Percentiles rank a stretch among this genome's conserved stretches.
Evolutionary conservation across 257 asterid genomes (phyloP).

Genomic region (Echium plantagineum): DNA sequence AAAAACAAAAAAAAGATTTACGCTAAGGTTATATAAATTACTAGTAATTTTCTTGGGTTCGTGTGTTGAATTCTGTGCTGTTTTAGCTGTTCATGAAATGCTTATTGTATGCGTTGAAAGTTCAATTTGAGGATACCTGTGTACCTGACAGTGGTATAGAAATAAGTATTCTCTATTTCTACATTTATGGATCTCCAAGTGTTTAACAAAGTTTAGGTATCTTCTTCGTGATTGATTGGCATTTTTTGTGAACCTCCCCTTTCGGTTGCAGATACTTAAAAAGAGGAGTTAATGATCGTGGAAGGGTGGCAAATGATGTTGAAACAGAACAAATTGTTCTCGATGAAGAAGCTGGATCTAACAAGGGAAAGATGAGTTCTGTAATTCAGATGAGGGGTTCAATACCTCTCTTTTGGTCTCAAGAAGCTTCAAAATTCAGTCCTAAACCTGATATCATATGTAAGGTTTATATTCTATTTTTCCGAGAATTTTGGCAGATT

Average conservation of each 20-base stretch:
- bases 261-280: slow-evolving; percentile 65
- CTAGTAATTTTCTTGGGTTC: too few species aligned
- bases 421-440: slow-evolving; percentile 98
- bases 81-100: too few species aligned
- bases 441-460: slow-evolving; percentile 98
- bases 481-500: too few species aligned
- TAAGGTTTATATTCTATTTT: slow-evolving; percentile 25
- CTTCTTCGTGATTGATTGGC: not conserved
- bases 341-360: slow-evolving; percentile 92
- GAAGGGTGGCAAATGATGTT: slow-evolving; percentile 98
- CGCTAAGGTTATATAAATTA: too few species aligned
- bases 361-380: slow-evolving; percentile 96
- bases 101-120: too few species aligned
- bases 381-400: slow-evolving; percentile 99
- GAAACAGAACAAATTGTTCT: slow-evolving; percentile 97
- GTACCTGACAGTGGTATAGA: not conserved
- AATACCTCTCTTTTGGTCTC: slow-evolving; percentile 99
- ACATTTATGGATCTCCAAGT: not conserved
- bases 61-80: too few species aligned
- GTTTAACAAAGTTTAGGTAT: not conserved
- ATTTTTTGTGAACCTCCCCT: slow-evolving; percentile 1
- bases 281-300: slow-evolving; percentile 96
- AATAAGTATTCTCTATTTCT: not conserved
- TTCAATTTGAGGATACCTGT: too few species aligned
- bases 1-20: too few species aligned